Percentiles rank a stretch among this genome's conserved stretches.
These are phyloP conservation scores for Pilobolus umbonatus DNA, from an alignment of 192 early-diverging fungal genomes.

Conservation along the genomic window DNA sequence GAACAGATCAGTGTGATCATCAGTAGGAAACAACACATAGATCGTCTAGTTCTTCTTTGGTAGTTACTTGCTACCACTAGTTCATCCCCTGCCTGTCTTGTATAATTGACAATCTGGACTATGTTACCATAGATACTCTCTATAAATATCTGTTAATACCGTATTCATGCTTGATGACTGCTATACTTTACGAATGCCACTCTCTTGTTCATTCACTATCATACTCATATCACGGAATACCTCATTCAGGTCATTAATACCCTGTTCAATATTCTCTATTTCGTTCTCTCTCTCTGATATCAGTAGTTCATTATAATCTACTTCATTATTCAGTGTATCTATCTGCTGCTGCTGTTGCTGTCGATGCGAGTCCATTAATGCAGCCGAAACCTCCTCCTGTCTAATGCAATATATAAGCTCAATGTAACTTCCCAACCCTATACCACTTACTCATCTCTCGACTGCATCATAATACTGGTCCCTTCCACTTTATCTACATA, in stretches of 20 bases:
- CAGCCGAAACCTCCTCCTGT: too few relatives aligned
- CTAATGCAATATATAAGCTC: too few relatives aligned
- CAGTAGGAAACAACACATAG: slow-evolving; percentile 81
- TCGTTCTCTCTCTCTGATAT: slow-evolving; percentile 95
- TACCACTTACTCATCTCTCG: slow-evolving; percentile 19
- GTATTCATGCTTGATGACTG: background rate
- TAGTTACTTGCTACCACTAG: slow-evolving; percentile 70
- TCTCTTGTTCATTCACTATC: slow-evolving; percentile 95
- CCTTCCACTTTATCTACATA: slow-evolving; percentile 77
- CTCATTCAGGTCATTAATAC: slow-evolving; percentile 92
- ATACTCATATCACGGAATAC: slow-evolving; percentile 95
- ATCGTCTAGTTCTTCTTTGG: slow-evolving; percentile 71
- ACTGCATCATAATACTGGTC: slow-evolving; percentile 26
- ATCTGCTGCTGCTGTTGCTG: slow-evolving; percentile 59
- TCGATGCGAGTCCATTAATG: too few relatives aligned
- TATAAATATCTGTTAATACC: slow-evolving; percentile 22
- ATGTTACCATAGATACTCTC: slow-evolving; percentile 97
- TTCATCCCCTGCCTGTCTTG: slow-evolving; percentile 76
- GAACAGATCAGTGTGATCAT: slow-evolving; percentile 66
- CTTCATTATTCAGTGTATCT: slow-evolving; percentile 78
- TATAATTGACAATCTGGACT: slow-evolving; percentile 66
- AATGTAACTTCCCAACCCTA: too few relatives aligned
- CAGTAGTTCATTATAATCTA: slow-evolving; percentile 91
- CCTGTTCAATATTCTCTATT: slow-evolving; percentile 86
- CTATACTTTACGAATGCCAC: slow-evolving; percentile 65